Evolutionary conservation across 2,329 filamentous ascomycete genomes (phyloP).

Genomic region (Fusarium penzigii): DNA sequence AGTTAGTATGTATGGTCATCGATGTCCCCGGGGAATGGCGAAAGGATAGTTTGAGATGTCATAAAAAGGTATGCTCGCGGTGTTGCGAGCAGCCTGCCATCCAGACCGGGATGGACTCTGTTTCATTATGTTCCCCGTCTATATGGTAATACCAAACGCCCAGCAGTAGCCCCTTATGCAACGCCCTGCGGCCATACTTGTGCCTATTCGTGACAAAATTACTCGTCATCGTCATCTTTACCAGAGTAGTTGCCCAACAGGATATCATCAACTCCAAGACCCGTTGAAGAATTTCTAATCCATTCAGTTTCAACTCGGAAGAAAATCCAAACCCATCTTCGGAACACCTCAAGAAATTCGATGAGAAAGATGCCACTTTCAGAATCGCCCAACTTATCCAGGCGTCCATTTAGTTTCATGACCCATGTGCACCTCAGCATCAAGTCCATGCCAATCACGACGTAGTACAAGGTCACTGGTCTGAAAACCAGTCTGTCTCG

Average conservation of each 20-base stretch:
- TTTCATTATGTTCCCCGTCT: constrained; percentile 18
- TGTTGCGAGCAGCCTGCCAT: constrained; percentile 10
- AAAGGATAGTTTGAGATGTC: background rate
- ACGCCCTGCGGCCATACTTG: background rate
- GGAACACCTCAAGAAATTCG: constrained; percentile 81
- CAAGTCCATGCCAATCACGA: constrained; percentile 75
- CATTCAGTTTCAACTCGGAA: constrained; percentile 94
- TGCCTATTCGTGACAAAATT: constrained; percentile 13
- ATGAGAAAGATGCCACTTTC: constrained; percentile 88
- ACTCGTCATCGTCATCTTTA: constrained; percentile 52
- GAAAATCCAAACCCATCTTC: constrained; percentile 97
- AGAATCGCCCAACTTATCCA: constrained; percentile 82
- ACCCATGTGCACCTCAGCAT: constrained; percentile 88
- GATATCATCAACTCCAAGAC: constrained; percentile 68
- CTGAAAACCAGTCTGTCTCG: constrained; percentile 74
- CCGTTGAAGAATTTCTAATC: constrained; percentile 58
- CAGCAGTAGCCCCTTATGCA: constrained; percentile 6
- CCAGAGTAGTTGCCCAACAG: constrained; percentile 71
- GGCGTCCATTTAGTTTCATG: constrained; percentile 78
- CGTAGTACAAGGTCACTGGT: constrained; percentile 76
- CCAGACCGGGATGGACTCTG: constrained; percentile 8
- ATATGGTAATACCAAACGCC: constrained; percentile 19
- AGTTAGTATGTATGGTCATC: constrained; percentile 4
- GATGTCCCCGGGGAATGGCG: background rate
- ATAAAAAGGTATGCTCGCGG: constrained; percentile 1